phyloP scores from a whole-genome alignment of 352 stramenopile species.

The Globisporangium acanthophoron region DNA sequence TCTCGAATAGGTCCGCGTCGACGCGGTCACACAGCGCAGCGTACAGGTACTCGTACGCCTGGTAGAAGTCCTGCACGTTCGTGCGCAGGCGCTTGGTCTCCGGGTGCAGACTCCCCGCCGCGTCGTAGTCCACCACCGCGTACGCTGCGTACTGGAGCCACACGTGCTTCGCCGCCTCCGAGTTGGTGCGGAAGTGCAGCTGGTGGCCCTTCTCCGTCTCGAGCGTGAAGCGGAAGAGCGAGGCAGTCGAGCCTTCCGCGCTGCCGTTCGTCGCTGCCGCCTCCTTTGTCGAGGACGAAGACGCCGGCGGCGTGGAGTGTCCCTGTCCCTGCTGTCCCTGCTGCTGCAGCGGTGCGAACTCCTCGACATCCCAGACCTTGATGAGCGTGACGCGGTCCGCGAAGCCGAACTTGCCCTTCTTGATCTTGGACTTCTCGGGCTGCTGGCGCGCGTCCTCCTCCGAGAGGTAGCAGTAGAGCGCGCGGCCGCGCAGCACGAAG shows the following conservation, averaged over 20 bases:
- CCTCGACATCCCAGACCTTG: slow-evolving; percentile 70
- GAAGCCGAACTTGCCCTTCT: slow-evolving; percentile 85
- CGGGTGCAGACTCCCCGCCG: slow-evolving; percentile 22
- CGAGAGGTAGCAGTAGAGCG: slow-evolving; percentile 80
- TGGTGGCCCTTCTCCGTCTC: slow-evolving; percentile 82
- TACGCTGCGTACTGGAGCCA: slow-evolving; percentile 78
- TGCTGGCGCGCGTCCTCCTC: slow-evolving; percentile 72
- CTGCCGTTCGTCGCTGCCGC: neutral
- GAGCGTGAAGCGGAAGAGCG: slow-evolving; percentile 76
- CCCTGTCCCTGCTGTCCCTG: neutral
- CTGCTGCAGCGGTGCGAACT: slow-evolving; percentile 16
- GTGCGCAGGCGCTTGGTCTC: slow-evolving; percentile 31
- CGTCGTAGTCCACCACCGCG: slow-evolving; percentile 47
- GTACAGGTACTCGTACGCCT: slow-evolving; percentile 70
- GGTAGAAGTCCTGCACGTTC: slow-evolving; percentile 70
- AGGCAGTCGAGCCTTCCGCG: slow-evolving; percentile 12
- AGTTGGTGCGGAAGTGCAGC: slow-evolving; percentile 83
- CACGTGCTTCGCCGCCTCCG: slow-evolving; percentile 69
- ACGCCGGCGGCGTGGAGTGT: neutral
- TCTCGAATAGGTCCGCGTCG: slow-evolving; percentile 26
- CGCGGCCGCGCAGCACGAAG: slow-evolving; percentile 64
- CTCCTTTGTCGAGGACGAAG: slow-evolving; percentile 3
- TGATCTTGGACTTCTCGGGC: slow-evolving; percentile 86
- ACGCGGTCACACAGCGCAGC: slow-evolving; percentile 51
- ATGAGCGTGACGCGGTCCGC: slow-evolving; percentile 71